These are phyloP conservation scores for Ogataea minuta DNA, from an alignment of 805 yeast species.

Conservation along the genomic window DNA sequence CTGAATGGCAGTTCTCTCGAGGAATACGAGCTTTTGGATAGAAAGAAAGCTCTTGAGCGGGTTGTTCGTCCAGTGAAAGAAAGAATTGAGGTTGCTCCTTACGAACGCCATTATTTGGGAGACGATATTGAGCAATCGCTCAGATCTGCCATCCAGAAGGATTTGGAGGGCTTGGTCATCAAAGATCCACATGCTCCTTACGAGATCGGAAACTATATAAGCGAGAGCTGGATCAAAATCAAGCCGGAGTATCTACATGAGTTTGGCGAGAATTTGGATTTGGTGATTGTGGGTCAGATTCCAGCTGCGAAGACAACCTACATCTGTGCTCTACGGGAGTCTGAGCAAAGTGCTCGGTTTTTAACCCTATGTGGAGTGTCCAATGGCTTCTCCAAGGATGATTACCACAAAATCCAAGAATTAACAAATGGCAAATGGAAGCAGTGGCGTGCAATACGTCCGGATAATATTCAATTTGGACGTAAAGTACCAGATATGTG, in stretches of 20 bases:
- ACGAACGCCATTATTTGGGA: conserved; percentile 40
- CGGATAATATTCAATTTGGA: conserved; percentile 50
- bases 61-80: conserved; percentile 44
- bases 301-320: conserved; percentile 70
- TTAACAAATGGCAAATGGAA: conserved; percentile 63
- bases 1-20: conserved; percentile 67
- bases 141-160: conserved; percentile 52
- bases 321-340: conserved; percentile 66
- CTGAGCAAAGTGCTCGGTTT: conserved; percentile 41
- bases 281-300: conserved; percentile 74
- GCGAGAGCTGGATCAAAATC: conserved; percentile 73
- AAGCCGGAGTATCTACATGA: conserved; percentile 88
- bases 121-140: conserved; percentile 57
- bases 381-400: conserved; percentile 72
- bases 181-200: conserved; percentile 63
- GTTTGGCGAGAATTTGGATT: conserved; percentile 83
- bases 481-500: conserved; percentile 63
- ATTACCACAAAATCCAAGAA: conserved; percentile 56
- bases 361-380: conserved; percentile 76
- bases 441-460: conserved; percentile 40
- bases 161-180: conserved; percentile 81
- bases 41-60: conserved; percentile 51
- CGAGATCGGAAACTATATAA: conserved; percentile 55
- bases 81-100: conserved; percentile 49
- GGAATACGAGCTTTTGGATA: conserved; percentile 47